phyloP scores from a whole-genome alignment of 192 early-diverging fungal genomes.

The Chytriomyces sp. region DNA sequence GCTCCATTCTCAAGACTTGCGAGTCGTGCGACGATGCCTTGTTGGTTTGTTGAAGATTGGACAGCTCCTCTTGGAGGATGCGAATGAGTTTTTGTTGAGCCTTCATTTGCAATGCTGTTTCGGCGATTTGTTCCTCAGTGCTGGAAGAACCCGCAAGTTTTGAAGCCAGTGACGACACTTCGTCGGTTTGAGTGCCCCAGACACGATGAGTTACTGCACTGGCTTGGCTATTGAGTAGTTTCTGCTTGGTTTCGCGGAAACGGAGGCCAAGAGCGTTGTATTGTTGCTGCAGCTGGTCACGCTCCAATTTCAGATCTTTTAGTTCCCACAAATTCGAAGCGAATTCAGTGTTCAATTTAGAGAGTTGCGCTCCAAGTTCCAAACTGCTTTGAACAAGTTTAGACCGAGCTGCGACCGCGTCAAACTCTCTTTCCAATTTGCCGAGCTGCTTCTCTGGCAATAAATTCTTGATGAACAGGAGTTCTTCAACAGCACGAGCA shows the following conservation, averaged over 20 bases:
- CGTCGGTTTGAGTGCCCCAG: slow-evolving; percentile 28
- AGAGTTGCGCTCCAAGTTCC: slow-evolving; percentile 22
- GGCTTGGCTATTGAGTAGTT: neutral
- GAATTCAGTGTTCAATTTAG: slow-evolving; percentile 13
- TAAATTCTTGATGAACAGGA: neutral
- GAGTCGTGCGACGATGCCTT: neutral
- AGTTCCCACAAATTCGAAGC: slow-evolving; percentile 17
- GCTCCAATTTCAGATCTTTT: neutral
- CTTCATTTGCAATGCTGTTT: slow-evolving; percentile 4
- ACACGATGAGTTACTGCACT: neutral
- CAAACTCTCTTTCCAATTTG: neutral
- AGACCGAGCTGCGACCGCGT: neutral
- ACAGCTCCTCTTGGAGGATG: slow-evolving; percentile 13
- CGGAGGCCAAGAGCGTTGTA: slow-evolving; percentile 2
- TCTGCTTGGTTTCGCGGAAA: neutral
- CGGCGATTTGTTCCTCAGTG: no score
- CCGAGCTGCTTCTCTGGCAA: neutral
- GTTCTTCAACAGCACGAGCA: neutral
- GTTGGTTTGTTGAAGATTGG: neutral
- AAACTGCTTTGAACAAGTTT: slow-evolving; percentile 21
- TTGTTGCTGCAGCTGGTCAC: slow-evolving; percentile 1
- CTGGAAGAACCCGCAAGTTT: neutral
- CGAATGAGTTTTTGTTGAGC: slow-evolving; percentile 22
- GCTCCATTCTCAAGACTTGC: neutral
- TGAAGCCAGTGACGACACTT: neutral